Evolutionary conservation across 1,139 yeast species (phyloP).

Genomic region (Debaryomycetaceae sp.): DNA sequence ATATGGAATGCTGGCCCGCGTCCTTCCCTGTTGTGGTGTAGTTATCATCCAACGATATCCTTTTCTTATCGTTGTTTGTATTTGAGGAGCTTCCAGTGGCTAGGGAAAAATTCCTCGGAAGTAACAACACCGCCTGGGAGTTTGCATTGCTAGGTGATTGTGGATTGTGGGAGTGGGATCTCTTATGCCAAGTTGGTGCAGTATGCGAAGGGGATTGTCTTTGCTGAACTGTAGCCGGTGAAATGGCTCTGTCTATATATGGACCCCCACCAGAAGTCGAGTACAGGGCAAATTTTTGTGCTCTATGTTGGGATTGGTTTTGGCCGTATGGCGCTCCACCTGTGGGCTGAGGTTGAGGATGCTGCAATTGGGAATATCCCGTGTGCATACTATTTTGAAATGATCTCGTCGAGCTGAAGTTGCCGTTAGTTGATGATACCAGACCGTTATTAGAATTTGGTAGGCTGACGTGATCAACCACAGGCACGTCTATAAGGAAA

Average conservation of each 20-base stretch:
- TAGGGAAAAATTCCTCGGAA: constrained; percentile 45
- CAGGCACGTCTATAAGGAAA: constrained; percentile 50
- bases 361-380: neutral
- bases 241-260: neutral
- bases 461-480: constrained; percentile 2
- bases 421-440: neutral
- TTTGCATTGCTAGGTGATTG: constrained; percentile 6
- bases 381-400: neutral
- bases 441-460: neutral
- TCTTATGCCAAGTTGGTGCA: neutral
- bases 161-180: constrained; percentile 17
- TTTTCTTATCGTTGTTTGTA: constrained; percentile 15
- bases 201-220: neutral
- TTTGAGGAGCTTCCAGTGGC: constrained; percentile 15
- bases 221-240: neutral
- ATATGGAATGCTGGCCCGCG: constrained; percentile 2
- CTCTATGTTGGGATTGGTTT: neutral
- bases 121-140: constrained; percentile 38
- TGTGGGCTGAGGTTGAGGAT: neutral
- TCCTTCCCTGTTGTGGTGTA: constrained; percentile 12
- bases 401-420: neutral
- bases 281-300: neutral
- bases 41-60: constrained; percentile 29
- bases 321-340: neutral
- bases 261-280: neutral